These are phyloP conservation scores for Aspergillus olivimuriae DNA, from an alignment of 495 filamentous ascomycete genomes.

Conservation along the genomic window DNA sequence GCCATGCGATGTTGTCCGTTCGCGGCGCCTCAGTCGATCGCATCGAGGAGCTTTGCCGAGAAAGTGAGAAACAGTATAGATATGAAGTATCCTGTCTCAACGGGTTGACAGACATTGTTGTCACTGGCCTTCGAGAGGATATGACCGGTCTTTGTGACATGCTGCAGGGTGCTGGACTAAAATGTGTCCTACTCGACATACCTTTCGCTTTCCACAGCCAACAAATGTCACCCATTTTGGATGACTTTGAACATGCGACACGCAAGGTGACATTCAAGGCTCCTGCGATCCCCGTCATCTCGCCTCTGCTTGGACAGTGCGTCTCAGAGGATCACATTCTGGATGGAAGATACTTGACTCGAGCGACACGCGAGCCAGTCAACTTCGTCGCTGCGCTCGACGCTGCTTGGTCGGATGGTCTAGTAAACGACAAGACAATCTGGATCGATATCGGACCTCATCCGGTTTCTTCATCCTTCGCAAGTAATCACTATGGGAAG, in stretches of 20 bases:
- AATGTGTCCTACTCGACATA: slow-evolving; percentile 34
- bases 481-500: too few species aligned
- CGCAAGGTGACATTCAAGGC: not conserved
- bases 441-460: slow-evolving; percentile 40
- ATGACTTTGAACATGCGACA: slow-evolving; percentile 23
- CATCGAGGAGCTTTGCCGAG: slow-evolving; percentile 17
- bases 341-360: not conserved
- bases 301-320: not conserved
- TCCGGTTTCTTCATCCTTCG: slow-evolving; percentile 25
- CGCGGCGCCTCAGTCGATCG: slow-evolving; percentile 19
- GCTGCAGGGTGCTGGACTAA: slow-evolving; percentile 4
- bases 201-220: slow-evolving; percentile 47
- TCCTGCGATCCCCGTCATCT: not conserved
- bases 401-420: slow-evolving; percentile 7
- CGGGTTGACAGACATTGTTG: slow-evolving; percentile 51
- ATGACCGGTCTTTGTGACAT: slow-evolving; percentile 7
- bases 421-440: slow-evolving; percentile 17
- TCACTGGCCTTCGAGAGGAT: slow-evolving; percentile 43
- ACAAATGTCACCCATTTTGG: slow-evolving; percentile 44
- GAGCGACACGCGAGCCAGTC: slow-evolving; percentile 19
- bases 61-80: not conserved
- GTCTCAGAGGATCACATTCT: not conserved
- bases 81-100: slow-evolving; percentile 56
- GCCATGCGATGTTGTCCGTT: slow-evolving; percentile 49
- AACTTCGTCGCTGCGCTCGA: slow-evolving; percentile 24